phyloP scores from a whole-genome alignment of 2,329 filamentous ascomycete genomes.

The Scedosporium boydii region DNA sequence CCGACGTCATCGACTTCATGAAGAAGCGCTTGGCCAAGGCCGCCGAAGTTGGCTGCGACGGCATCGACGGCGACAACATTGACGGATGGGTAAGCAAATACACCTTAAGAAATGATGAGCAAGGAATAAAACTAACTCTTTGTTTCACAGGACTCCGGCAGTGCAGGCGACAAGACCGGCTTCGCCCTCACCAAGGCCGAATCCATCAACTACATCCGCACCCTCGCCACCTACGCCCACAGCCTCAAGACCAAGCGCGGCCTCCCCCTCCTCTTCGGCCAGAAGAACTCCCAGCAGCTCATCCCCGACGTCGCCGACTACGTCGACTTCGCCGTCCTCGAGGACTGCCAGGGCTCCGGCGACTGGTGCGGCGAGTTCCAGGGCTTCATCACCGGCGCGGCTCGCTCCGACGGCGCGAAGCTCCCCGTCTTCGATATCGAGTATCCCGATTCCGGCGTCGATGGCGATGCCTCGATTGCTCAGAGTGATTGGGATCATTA shows the following conservation, averaged over 20 bases:
- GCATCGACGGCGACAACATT: slow-evolving; percentile 24
- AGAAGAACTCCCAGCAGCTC: slow-evolving; percentile 22
- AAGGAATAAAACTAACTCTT: not conserved
- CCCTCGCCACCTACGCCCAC: slow-evolving; percentile 19
- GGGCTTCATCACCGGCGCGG: slow-evolving; percentile 13
- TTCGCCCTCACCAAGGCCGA: slow-evolving; percentile 19
- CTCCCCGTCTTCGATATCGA: slow-evolving; percentile 23
- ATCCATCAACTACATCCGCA: slow-evolving; percentile 18
- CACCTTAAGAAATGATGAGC: not conserved
- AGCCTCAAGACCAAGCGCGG: slow-evolving; percentile 15
- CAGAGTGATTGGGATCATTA: slow-evolving; percentile 16
- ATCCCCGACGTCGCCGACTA: slow-evolving; percentile 14
- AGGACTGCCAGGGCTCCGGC: slow-evolving; percentile 19
- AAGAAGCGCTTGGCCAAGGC: slow-evolving; percentile 19
- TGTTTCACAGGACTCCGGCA: not conserved
- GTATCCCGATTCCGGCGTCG: slow-evolving; percentile 19
- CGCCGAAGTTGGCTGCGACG: slow-evolving; percentile 20
- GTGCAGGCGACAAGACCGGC: slow-evolving; percentile 15
- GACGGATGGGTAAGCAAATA: slow-evolving; percentile 17
- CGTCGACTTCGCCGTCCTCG: slow-evolving; percentile 25
- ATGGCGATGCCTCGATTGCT: slow-evolving; percentile 14
- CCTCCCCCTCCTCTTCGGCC: slow-evolving; percentile 19
- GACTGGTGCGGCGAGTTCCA: slow-evolving; percentile 21
- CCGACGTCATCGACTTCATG: slow-evolving; percentile 19
- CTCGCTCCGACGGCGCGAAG: slow-evolving; percentile 12